Conservation (phyloP, 2,329 filamentous ascomycete species). For the Dryadomyces sulphureus region DNA sequence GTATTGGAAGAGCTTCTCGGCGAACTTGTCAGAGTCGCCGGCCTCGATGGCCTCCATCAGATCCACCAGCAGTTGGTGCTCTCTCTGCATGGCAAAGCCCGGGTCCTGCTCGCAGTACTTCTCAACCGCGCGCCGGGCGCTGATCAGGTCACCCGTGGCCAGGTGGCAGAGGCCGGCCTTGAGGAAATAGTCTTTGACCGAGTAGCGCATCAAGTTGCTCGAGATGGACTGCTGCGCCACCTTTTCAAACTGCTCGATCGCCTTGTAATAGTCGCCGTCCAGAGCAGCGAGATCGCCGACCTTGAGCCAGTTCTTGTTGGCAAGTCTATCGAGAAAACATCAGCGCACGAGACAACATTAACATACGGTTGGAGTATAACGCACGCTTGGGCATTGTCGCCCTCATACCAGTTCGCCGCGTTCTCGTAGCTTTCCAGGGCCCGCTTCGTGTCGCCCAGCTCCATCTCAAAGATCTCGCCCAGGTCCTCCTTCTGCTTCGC, state of each 20-base stretch:
- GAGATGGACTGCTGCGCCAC: slow-evolving; percentile 64
- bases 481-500: slow-evolving; percentile 83
- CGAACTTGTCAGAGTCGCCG: slow-evolving; percentile 68
- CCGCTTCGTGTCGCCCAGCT: slow-evolving; percentile 61
- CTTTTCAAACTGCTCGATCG: slow-evolving; percentile 70
- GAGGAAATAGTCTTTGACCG: slow-evolving; percentile 88
- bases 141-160: slow-evolving; percentile 57
- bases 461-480: slow-evolving; percentile 72
- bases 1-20: slow-evolving; percentile 75
- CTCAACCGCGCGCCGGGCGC: slow-evolving; percentile 64
- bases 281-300: slow-evolving; percentile 76
- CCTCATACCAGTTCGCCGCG: slow-evolving; percentile 80
- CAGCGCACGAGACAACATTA: neutral
- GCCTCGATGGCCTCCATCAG: slow-evolving; percentile 60
- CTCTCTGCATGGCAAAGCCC: slow-evolving; percentile 60
- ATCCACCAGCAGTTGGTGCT: slow-evolving; percentile 69
- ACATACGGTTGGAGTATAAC: slow-evolving; percentile 17
- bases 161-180: slow-evolving; percentile 90
- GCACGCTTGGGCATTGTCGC: slow-evolving; percentile 70
- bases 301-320: slow-evolving; percentile 89
- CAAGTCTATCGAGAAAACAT: slow-evolving; percentile 44
- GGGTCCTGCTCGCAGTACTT: slow-evolving; percentile 69
- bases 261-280: slow-evolving; percentile 70
- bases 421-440: slow-evolving; percentile 75
- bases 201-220: slow-evolving; percentile 89